Evolutionary conservation across 129 eudicot species (phyloP), one percentile per base, ranked within the genome.

Genomic region (Oenanthe sinensis): DNA sequence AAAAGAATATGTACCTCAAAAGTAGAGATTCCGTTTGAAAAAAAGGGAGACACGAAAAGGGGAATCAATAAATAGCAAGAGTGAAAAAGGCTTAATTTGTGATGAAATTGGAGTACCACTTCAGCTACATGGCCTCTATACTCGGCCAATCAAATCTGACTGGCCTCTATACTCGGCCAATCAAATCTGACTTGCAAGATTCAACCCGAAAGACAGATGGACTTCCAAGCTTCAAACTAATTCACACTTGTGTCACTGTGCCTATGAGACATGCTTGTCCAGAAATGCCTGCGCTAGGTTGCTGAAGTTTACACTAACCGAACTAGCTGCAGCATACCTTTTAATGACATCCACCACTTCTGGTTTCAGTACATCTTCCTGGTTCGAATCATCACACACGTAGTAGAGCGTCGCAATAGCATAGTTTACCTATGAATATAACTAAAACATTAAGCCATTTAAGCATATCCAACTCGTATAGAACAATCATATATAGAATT

Each of bases 331-430:
- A 69, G 92, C 93, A 82, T 85, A 91, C 84, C 88, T 82, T 83
- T 75, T 82, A 22, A 95, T 79, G 76, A 86, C 75, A 74, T 95
- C 91, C 75, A 91, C 87, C 54, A 87, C 92, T 82, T 88, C 92
- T 4, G 93, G 87, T 81, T 81, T 88, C 82, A 91, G 81, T 22
- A 90, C 89, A 37, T 58, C 90, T 55, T 87, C 90, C 85, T 85
- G 82, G 28, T 81, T 88, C 11, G 90, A 84, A 44, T 39, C 85
- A 84, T 88, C 76, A 82, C 92, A 91, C 4, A 94, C 83, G 86
- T 94, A 94, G 77, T 90, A 94, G 54, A 92, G 77, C 63, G 96
- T 93, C 52, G 85, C 94, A 46, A 95, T 81, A 44, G 96, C 97
- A 81, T 92, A 91, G 69, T 84, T 92, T 65, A 95, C 97, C 96